Evolutionary conservation across 2,329 filamentous ascomycete genomes (phyloP).

Genomic region (Ascocoryne sarcoides): DNA sequence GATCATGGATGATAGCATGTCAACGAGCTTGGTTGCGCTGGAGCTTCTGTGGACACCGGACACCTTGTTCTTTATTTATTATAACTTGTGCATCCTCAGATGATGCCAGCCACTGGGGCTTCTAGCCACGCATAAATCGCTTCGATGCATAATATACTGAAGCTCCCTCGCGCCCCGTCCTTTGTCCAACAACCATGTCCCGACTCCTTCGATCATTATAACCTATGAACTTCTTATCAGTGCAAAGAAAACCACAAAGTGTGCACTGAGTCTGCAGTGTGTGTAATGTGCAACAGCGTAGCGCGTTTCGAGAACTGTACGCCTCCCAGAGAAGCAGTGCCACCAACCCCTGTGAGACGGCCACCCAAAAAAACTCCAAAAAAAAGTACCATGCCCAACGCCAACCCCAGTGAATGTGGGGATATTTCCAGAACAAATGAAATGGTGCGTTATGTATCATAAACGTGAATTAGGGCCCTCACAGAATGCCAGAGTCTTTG

Average conservation of each 20-base stretch:
- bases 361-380: constrained; percentile 14
- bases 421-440: constrained; percentile 15
- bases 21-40: too few relatives aligned
- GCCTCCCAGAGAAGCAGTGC: not conserved
- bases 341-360: constrained; percentile 18
- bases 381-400: constrained; percentile 18
- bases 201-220: not conserved
- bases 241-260: not conserved
- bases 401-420: constrained; percentile 19
- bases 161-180: not conserved
- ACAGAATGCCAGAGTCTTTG: constrained; percentile 95
- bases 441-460: constrained; percentile 17
- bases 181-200: not conserved
- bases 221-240: not conserved
- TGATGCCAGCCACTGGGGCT: constrained; percentile 7
- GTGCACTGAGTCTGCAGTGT: not conserved
- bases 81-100: constrained; percentile 3
- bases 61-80: constrained; percentile 11
- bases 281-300: constrained; percentile 6
- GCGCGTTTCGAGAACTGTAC: constrained; percentile 4
- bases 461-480: constrained; percentile 28
- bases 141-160: not conserved
- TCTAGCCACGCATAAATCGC: not conserved
- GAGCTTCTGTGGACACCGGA: too few relatives aligned
- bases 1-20: too few relatives aligned